Conservation (phyloP, 2,329 filamentous ascomycete species). For the Fusarium sp. region DNA sequence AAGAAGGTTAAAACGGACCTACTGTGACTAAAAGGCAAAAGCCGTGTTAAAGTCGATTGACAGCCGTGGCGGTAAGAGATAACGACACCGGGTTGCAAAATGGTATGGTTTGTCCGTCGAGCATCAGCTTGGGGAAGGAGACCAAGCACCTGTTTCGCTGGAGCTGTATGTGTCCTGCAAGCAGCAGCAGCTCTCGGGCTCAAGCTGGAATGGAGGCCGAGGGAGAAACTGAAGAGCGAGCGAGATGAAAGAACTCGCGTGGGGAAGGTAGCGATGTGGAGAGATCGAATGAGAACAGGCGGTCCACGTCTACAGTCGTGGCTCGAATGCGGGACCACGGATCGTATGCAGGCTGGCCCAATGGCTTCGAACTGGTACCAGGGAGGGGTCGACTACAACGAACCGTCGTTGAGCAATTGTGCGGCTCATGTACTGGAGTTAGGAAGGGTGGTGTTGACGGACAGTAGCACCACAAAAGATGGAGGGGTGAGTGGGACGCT, state of each 20-base stretch:
- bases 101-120: constrained; percentile 45
- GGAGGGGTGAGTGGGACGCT: constrained; percentile 44
- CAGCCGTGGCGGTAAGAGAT: constrained; percentile 46
- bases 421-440: constrained; percentile 44
- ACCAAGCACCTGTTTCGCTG: constrained; percentile 48
- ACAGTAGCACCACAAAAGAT: constrained; percentile 39
- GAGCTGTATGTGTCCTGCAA: constrained; percentile 49
- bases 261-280: constrained; percentile 50
- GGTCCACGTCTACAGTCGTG: constrained; percentile 53
- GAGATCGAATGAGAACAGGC: constrained; percentile 50
- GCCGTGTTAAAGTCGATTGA: constrained; percentile 36
- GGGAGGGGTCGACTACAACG: constrained; percentile 44
- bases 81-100: constrained; percentile 44
- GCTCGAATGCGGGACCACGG: constrained; percentile 54
- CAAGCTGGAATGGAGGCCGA: constrained; percentile 46
- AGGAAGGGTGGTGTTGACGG: constrained; percentile 45
- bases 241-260: constrained; percentile 50
- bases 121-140: constrained; percentile 39
- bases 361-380: constrained; percentile 48
- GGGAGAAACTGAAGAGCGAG: constrained; percentile 49
- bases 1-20: constrained; percentile 47
- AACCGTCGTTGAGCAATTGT: constrained; percentile 46
- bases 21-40: constrained; percentile 34
- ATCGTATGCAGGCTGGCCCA: constrained; percentile 54
- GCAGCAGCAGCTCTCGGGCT: constrained; percentile 47